Conservation (phyloP, 192 early-diverging fungal genomes). For the Tieghemiomyces parasiticus region DNA sequence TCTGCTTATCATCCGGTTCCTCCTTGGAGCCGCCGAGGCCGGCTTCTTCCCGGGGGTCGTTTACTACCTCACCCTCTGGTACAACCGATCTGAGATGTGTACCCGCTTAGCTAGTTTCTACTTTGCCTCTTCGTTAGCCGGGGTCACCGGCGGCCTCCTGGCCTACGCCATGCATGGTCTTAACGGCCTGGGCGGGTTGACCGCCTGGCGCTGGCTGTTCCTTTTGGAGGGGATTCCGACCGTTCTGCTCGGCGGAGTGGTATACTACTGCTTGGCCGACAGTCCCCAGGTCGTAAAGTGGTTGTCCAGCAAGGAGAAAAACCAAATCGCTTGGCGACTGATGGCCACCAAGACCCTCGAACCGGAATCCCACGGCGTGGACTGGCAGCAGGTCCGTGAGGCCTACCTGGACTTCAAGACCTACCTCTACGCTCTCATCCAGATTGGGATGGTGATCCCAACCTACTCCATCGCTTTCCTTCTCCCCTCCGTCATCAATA, state of each 20-base stretch:
- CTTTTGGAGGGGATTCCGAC: constrained; percentile 46
- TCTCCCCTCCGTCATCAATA: constrained; percentile 52
- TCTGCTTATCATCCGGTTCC: constrained; percentile 36
- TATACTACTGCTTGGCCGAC: constrained; percentile 32
- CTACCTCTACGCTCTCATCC: constrained; percentile 36
- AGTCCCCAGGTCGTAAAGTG: constrained; percentile 39
- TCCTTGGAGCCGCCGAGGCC: constrained; percentile 38
- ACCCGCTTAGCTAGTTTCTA: constrained; percentile 38
- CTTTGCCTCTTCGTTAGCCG: constrained; percentile 31
- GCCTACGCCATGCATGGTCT: constrained; percentile 46
- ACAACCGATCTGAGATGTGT: constrained; percentile 35
- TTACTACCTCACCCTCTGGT: constrained; percentile 40
- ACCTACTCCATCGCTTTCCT: constrained; percentile 49
- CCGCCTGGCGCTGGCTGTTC: constrained; percentile 47
- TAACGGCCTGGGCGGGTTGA: constrained; percentile 29
- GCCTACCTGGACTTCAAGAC: constrained; percentile 33
- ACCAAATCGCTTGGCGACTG: not conserved
- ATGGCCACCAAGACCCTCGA: not conserved
- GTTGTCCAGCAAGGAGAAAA: constrained; percentile 32
- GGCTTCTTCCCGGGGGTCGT: constrained; percentile 42
- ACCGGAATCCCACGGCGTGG: not conserved
- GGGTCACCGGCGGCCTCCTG: constrained; percentile 44
- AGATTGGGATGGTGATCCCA: constrained; percentile 46
- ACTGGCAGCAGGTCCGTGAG: constrained; percentile 7
- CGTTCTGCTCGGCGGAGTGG: constrained; percentile 20